Evolutionary conservation across 192 early-diverging fungal genomes (phyloP).

Genomic region (Dispira simplex): DNA sequence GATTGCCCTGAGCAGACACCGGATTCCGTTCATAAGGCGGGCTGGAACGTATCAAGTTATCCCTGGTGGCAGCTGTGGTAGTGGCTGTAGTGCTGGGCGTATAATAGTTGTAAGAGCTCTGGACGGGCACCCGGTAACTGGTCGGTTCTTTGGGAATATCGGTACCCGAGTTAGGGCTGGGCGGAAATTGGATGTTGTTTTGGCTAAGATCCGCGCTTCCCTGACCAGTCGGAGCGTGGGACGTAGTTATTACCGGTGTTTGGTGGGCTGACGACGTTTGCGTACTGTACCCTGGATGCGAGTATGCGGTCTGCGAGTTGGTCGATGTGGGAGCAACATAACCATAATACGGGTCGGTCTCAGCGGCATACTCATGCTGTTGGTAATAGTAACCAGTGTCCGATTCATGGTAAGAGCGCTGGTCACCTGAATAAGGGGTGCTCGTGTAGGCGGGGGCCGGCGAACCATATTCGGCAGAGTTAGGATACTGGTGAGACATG

Average conservation of each 20-base stretch:
- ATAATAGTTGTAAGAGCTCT: not conserved
- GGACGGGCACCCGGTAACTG: too few species aligned
- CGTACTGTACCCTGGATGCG: too few species aligned
- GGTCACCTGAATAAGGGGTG: not conserved
- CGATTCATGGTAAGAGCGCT: not conserved
- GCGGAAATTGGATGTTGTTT: not conserved
- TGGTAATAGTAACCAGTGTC: not conserved
- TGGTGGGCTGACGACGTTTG: too few species aligned
- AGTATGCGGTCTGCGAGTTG: too few species aligned
- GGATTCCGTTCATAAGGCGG: not conserved
- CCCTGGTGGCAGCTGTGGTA: not conserved
- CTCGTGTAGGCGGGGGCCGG: not conserved
- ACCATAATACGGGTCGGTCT: not conserved
- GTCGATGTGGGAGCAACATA: not conserved
- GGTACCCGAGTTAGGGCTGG: conserved; percentile 5
- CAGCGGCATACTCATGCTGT: not conserved
- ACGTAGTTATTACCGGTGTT: not conserved
- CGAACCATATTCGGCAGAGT: not conserved
- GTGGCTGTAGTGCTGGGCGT: not conserved
- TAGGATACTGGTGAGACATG: not conserved
- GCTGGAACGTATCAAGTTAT: not conserved
- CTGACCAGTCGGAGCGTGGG: not conserved
- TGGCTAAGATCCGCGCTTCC: not conserved
- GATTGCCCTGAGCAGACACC: not conserved
- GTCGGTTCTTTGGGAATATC: too few species aligned